A percentile compares a stretch with the other conserved stretches of the same genome.
Conservation (phyloP, 805 yeast genomes). For the Hanseniaspora vineae region DNA sequence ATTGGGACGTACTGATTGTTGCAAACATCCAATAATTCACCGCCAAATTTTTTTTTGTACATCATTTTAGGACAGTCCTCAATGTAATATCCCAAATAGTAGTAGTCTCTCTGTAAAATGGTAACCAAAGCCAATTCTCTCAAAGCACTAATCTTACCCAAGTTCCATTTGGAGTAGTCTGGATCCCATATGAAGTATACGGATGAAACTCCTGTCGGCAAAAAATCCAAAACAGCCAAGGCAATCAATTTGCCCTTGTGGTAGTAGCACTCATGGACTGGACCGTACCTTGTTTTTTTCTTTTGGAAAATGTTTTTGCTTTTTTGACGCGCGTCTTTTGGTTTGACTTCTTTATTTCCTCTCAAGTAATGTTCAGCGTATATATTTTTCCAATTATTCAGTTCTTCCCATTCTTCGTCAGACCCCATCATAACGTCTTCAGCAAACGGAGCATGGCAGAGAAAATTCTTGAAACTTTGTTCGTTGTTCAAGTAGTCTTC, state of each 20-base stretch:
- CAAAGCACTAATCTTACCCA: constrained; percentile 70
- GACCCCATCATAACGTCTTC: constrained; percentile 14
- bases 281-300: constrained; percentile 32
- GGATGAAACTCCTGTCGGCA: constrained; percentile 67
- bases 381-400: constrained; percentile 26
- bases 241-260: constrained; percentile 52
- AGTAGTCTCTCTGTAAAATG: constrained; percentile 33
- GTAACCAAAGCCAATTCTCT: constrained; percentile 49
- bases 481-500: constrained; percentile 39
- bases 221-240: constrained; percentile 60
- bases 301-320: constrained; percentile 7
- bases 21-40: constrained; percentile 49
- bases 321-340: not conserved
- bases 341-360: not conserved
- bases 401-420: constrained; percentile 15
- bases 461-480: constrained; percentile 45
- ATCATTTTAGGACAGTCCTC: constrained; percentile 73
- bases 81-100: constrained; percentile 72
- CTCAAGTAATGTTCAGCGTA: constrained; percentile 1
- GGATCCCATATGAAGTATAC: constrained; percentile 88
- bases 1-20: constrained; percentile 30
- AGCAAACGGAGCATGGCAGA: constrained; percentile 57
- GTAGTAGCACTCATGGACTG: constrained; percentile 71
- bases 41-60: constrained; percentile 71
- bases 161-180: constrained; percentile 48